Evolutionary conservation across 2,329 filamentous ascomycete species (phyloP).

Genomic region (Ophiostoma montium): DNA sequence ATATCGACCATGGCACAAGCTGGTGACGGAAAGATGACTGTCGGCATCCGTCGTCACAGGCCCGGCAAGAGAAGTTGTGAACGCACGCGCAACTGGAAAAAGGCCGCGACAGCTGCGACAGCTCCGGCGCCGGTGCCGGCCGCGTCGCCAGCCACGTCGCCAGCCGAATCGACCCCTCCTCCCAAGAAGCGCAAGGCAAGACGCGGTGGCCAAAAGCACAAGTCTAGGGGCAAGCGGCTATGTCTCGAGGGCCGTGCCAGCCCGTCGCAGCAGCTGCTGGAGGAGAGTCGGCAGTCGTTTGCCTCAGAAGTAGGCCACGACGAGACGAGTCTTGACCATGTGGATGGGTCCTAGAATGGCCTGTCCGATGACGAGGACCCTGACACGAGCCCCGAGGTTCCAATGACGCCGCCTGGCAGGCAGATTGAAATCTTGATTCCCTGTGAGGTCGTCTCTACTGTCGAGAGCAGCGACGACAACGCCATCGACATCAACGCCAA

Average conservation of each 20-base stretch:
- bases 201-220: not conserved
- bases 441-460: too few species aligned
- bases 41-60: too few species aligned
- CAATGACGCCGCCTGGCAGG: not conserved
- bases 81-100: not conserved
- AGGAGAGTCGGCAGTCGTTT: not conserved
- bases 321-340: not conserved
- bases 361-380: not conserved
- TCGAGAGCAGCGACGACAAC: not conserved
- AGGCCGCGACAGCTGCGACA: not conserved
- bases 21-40: too few species aligned
- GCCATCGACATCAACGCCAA: not conserved
- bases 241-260: not conserved
- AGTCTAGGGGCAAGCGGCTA: not conserved
- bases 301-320: not conserved
- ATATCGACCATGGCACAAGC: too few species aligned
- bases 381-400: not conserved
- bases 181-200: not conserved
- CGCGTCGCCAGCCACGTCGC: not conserved
- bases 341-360: not conserved
- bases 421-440: not conserved
- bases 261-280: not conserved
- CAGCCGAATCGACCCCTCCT: not conserved
- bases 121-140: not conserved
- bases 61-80: not conserved